phyloP scores from a whole-genome alignment of 345 rosid species.

The Cardiospermum halicacabum region DNA sequence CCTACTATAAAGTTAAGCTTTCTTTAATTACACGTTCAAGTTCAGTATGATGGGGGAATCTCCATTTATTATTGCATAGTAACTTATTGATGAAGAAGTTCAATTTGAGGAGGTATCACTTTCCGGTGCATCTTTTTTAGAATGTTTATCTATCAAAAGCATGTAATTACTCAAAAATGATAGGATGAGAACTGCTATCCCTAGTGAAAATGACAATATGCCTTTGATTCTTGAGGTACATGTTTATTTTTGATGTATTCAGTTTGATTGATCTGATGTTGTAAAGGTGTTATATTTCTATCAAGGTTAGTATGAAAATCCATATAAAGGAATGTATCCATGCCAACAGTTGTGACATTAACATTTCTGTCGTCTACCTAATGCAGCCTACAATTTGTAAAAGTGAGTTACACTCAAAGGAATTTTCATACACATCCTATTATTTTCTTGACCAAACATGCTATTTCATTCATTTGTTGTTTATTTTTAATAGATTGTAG shows the following conservation, averaged over 20 bases:
- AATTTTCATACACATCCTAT: slow-evolving; percentile 3
- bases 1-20: slow-evolving; percentile 12
- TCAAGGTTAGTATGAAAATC: slow-evolving; percentile 36
- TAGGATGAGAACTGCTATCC: slow-evolving; percentile 8
- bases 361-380: slow-evolving; percentile 40
- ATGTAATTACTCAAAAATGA: slow-evolving; percentile 6
- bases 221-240: slow-evolving; percentile 15
- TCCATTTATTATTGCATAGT: slow-evolving; percentile 16
- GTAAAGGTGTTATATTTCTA: slow-evolving; percentile 41
- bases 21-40: slow-evolving; percentile 29
- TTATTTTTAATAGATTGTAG: background rate
- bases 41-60: slow-evolving; percentile 19
- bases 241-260: slow-evolving; percentile 7
- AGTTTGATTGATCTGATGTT: slow-evolving; percentile 17
- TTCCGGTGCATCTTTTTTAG: slow-evolving; percentile 9
- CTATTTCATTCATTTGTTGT: too few species aligned
- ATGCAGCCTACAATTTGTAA: slow-evolving; percentile 24
- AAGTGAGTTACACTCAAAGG: slow-evolving; percentile 41
- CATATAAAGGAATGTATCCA: slow-evolving; percentile 41
- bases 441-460: slow-evolving; percentile 11
- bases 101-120: slow-evolving; percentile 14
- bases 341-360: slow-evolving; percentile 30
- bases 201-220: slow-evolving; percentile 11
- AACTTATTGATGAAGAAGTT: slow-evolving; percentile 16
- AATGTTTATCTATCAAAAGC: background rate